These are phyloP conservation scores for Aspergillus hortae DNA, from an alignment of 2,329 filamentous ascomycete genomes.

Conservation along the genomic window DNA sequence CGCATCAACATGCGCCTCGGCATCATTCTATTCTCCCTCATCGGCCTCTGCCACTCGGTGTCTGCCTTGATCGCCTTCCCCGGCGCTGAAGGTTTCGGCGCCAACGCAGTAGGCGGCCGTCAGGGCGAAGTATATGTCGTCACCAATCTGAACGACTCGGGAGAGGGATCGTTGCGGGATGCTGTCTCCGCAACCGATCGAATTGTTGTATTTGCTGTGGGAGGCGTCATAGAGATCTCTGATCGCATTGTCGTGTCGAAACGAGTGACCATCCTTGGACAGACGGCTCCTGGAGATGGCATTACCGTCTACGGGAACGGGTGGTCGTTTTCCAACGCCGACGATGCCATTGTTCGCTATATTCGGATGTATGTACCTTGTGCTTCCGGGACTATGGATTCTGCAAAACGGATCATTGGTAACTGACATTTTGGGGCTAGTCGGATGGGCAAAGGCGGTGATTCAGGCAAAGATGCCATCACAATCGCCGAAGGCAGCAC, in stretches of 20 bases:
- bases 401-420: neutral
- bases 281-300: slow-evolving; percentile 49
- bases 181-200: slow-evolving; percentile 48
- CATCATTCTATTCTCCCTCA: neutral
- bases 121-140: slow-evolving; percentile 49
- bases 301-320: slow-evolving; percentile 56
- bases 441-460: slow-evolving; percentile 40
- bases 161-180: slow-evolving; percentile 50
- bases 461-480: slow-evolving; percentile 53
- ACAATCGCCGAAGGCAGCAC: slow-evolving; percentile 51
- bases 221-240: slow-evolving; percentile 49
- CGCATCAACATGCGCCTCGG: neutral
- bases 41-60: slow-evolving; percentile 8
- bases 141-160: slow-evolving; percentile 48
- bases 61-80: slow-evolving; percentile 42
- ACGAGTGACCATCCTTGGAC: slow-evolving; percentile 49
- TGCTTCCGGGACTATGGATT: neutral
- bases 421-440: slow-evolving; percentile 1
- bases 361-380: slow-evolving; percentile 43
- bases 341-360: slow-evolving; percentile 55
- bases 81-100: slow-evolving; percentile 50
- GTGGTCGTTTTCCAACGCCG: slow-evolving; percentile 49
- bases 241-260: slow-evolving; percentile 47
- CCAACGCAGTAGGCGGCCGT: slow-evolving; percentile 46
- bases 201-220: slow-evolving; percentile 50